Evolutionary conservation across 148 eudicot species (phyloP), one percentile per base, ranked within the genome.

Genomic region (Rhododendron williamsianum): DNA sequence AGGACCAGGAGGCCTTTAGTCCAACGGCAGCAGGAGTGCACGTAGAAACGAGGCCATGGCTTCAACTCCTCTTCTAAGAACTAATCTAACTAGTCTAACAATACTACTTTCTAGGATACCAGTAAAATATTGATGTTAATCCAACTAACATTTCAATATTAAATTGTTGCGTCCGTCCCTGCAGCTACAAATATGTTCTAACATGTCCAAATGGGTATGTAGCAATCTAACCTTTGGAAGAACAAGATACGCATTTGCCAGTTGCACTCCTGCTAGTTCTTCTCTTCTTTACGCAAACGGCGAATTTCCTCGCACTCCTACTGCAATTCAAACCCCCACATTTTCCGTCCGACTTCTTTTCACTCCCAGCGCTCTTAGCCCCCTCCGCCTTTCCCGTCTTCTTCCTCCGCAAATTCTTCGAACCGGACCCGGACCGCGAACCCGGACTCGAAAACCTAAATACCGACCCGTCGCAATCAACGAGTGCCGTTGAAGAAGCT

Each of bases 231-330:
- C 98, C 98, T 89, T 93, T 92, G 80, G 94, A 89, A 83, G 89
- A 87, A 85, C 88, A 86, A 21, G 92, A 90, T n/a, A 89, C 91
- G 82, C 92, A 88, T 71, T 91, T 91, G 6, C 87, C 94, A 65
- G 84, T 38, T 10, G 86, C 87, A 86, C 58, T 45, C 82, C 84
- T 92, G 43, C 90, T 82, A 82, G 88, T 89, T 81, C 89, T 89
- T 81, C 98, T 93, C 93, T 90, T 94, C 89, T 92, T 94, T 84
- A 90, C 89, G 86, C 93, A 90, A 87, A 93, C 84, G 18, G 78
- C 77, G 27, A 92, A 86, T 84, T 85, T 91, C 86, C 87, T 93
- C 72, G 88, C 91, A 69, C 67, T 80, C 82, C 83, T 87, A 76
- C 78, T 87, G 84, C 84, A 91, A 89, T 87, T 87, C 78, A 69